Evolutionary conservation across 345 rosid genomes (phyloP), one percentile per base, ranked within the genome.

Genomic region (Durio zibethinus): DNA sequence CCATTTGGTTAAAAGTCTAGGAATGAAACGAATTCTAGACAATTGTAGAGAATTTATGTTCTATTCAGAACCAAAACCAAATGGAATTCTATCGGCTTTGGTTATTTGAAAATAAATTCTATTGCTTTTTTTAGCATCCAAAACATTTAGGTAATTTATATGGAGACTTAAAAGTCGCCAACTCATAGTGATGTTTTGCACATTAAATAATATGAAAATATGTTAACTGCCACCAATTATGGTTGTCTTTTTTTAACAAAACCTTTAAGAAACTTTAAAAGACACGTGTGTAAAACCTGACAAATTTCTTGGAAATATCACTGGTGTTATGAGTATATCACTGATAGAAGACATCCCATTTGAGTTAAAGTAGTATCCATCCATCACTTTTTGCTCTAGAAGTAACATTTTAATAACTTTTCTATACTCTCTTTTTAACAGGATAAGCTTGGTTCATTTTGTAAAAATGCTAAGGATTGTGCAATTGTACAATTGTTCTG

Each of bases 131-230:
- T 8, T 45, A 47, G 40, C 40, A 45, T 27, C 73, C 56, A 8
- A 42, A 69, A 69, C 73, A 15, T 57, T 67, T 42, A 67, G 52
- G 42, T 70, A 70, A 70, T 16, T 54, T 54, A 54, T 54, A n/a
- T 25, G 63, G 63, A 23, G 33, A 59, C 63, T 59, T 59, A 59
- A 27, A 25, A 67, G 4, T 16, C 3, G 20, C 3, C 40, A 69
- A 7, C 14, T 14, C 7, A 25, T 67, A 10, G 11, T 67, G 35
- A 43, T 29, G 4, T 62, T 33, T 9, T 43, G 52, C n/a, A 0
- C 10, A 18, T 43, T 14, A 21, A 45, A 2, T 23, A 14, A 35
- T 68, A 12, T 69, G 38, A 38, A 27, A 45, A 69, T 27, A 6
- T 65, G 36, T 14, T 16, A 45, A 6, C 36, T 16, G 38, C 73